Conservation (phyloP, 176 grass and related monocot genomes). For the Bromus sterilis region DNA sequence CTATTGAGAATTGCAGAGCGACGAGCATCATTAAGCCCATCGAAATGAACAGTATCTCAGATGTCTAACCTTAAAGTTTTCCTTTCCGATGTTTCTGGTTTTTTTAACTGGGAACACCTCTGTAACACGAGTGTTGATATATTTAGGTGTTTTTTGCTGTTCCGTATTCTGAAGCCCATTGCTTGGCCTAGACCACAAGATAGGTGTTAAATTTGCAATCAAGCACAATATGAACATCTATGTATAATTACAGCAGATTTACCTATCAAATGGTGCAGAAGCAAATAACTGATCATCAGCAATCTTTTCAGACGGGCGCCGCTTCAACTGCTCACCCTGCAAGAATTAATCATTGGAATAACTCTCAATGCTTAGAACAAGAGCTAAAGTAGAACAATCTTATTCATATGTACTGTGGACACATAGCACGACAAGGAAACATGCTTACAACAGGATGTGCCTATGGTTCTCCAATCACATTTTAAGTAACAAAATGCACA, state of each 20-base stretch:
- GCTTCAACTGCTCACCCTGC: constrained; percentile 75
- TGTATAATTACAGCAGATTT: not conserved
- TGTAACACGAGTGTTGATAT: constrained; percentile 65
- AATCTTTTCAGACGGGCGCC: constrained; percentile 18
- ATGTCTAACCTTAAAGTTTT: constrained; percentile 46
- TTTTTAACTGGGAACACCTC: constrained; percentile 73
- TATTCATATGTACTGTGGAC: not conserved
- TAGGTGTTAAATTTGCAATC: not conserved
- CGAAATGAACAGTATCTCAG: not conserved
- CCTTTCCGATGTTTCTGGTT: constrained; percentile 50
- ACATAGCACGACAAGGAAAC: not conserved
- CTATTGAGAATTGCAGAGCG: not conserved
- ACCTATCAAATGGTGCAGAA: constrained; percentile 36
- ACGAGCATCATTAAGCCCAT: not conserved
- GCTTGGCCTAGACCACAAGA: constrained; percentile 4
- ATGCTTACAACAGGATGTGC: not conserved
- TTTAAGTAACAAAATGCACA: not conserved
- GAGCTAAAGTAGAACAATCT: not conserved
- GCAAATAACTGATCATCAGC: constrained; percentile 19
- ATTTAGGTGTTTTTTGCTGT: constrained; percentile 49
- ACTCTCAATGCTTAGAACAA: not conserved
- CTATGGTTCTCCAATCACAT: not conserved
- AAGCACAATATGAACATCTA: not conserved
- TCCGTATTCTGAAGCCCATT: constrained; percentile 29
- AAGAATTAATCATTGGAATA: not conserved